Conservation (phyloP, 495 filamentous ascomycete genomes). For the Talaromyces nanjingensis region DNA sequence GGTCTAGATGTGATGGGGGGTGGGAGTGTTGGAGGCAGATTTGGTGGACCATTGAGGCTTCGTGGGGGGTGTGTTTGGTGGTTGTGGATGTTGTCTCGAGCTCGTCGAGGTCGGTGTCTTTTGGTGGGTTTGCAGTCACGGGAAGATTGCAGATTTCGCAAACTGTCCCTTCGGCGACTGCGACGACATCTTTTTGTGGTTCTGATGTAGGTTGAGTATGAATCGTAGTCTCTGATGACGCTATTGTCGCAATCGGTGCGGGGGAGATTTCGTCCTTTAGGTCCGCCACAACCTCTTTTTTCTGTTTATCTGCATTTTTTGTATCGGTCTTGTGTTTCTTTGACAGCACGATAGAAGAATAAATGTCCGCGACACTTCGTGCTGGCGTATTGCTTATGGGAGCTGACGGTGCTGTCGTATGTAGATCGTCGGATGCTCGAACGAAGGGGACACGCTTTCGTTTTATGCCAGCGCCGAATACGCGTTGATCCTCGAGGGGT, state of each 20-base stretch:
- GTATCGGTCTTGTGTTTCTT: conserved; percentile 15
- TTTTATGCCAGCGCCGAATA: conserved; percentile 75
- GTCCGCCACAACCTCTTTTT: background rate
- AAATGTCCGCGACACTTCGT: conserved; percentile 52
- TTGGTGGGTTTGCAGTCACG: conserved; percentile 18
- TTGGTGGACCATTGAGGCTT: conserved; percentile 74
- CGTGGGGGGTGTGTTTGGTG: conserved; percentile 40
- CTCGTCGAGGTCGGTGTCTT: conserved; percentile 3
- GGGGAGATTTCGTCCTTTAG: background rate
- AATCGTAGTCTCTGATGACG: conserved; percentile 15
- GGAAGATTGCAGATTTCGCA: conserved; percentile 59
- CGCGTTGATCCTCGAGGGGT: conserved; percentile 62
- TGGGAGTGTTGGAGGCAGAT: conserved; percentile 71
- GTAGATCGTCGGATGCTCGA: conserved; percentile 49
- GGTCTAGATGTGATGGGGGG: conserved; percentile 77
- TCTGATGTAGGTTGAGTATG: conserved; percentile 7
- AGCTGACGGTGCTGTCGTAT: conserved; percentile 19
- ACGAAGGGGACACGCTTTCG: conserved; percentile 78
- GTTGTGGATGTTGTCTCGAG: background rate
- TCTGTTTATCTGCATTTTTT: background rate
- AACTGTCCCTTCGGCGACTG: conserved; percentile 5
- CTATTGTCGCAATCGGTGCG: conserved; percentile 12
- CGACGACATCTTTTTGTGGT: background rate
- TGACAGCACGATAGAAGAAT: conserved; percentile 64
- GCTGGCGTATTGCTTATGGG: conserved; percentile 18